Evolutionary conservation across 495 filamentous ascomycete genomes (phyloP).

Genomic region (Amorphotheca resinae): DNA sequence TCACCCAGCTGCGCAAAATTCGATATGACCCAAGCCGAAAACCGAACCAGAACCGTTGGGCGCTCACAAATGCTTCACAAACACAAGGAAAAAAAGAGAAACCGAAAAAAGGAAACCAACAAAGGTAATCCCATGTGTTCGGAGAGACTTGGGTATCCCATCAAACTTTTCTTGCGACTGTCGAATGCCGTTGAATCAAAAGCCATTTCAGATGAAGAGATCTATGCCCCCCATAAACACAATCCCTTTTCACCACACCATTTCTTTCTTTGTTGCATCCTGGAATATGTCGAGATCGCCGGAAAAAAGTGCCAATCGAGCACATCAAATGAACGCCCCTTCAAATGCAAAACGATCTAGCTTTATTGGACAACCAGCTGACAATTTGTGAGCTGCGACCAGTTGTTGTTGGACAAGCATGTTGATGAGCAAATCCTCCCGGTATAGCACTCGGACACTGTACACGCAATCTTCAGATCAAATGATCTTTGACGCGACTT

Average conservation of each 20-base stretch:
- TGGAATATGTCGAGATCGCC: not conserved
- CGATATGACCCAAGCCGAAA: not conserved
- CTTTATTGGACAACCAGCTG: not conserved
- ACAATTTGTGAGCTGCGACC: not conserved
- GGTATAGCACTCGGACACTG: not conserved
- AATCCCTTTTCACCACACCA: not conserved
- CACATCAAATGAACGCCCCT: not conserved
- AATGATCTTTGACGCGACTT: not conserved
- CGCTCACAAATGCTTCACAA: not conserved
- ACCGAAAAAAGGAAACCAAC: too few species aligned
- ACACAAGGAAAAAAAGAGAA: not conserved
- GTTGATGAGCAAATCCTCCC: not conserved
- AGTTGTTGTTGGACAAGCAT: not conserved
- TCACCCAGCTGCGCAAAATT: too few species aligned
- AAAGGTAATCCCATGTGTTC: too few species aligned
- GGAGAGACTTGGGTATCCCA: not conserved
- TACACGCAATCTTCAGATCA: not conserved
- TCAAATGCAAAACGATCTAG: not conserved
- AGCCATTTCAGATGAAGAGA: constrained; percentile 2
- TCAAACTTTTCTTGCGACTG: not conserved
- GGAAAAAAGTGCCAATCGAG: not conserved
- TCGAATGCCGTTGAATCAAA: not conserved
- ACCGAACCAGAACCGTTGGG: too few species aligned
- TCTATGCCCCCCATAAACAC: constrained; percentile 1
- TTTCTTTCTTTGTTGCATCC: not conserved